Conservation (phyloP, 2,329 filamentous ascomycete genomes). For the Penicillium crustosum region DNA sequence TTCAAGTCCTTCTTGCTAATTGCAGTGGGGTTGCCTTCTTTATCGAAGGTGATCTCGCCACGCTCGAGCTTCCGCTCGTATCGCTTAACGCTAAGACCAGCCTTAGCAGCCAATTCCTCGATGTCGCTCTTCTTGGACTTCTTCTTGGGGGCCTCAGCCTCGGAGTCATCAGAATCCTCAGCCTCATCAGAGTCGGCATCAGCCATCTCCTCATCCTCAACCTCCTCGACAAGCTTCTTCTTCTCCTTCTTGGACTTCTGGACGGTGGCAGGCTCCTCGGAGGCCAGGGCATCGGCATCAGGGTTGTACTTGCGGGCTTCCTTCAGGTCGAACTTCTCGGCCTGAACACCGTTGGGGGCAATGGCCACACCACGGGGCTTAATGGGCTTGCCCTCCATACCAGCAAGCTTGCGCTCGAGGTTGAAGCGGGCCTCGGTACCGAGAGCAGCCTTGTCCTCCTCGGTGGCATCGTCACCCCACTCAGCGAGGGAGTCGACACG, state of each 20-base stretch:
- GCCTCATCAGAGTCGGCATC: conserved; percentile 40
- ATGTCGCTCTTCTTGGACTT: conserved; percentile 49
- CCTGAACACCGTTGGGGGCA: conserved; percentile 67
- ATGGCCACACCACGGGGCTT: conserved; percentile 73
- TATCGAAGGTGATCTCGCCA: conserved; percentile 67
- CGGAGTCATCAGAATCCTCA: conserved; percentile 33
- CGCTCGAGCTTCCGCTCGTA: conserved; percentile 77
- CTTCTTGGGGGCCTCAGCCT: conserved; percentile 31
- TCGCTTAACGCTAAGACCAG: conserved; percentile 70
- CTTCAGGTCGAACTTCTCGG: conserved; percentile 78
- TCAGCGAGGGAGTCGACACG: conserved; percentile 87
- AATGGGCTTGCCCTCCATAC: conserved; percentile 85
- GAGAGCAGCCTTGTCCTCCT: conserved; percentile 83
- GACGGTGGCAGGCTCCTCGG: conserved; percentile 58
- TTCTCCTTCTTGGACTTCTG: conserved; percentile 38
- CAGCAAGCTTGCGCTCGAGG: conserved; percentile 51
- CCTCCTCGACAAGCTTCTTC: conserved; percentile 49
- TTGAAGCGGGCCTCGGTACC: conserved; percentile 61
- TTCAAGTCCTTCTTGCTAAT: conserved; percentile 75
- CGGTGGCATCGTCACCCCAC: conserved; percentile 73
- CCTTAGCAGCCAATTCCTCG: conserved; percentile 62
- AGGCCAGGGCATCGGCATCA: conserved; percentile 81
- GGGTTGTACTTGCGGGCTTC: conserved; percentile 92
- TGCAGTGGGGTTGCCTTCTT: conserved; percentile 65
- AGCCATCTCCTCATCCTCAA: conserved; percentile 48